Evolutionary conservation across 805 yeast genomes (phyloP).

Genomic region (Saturnispora serradocipensis): DNA sequence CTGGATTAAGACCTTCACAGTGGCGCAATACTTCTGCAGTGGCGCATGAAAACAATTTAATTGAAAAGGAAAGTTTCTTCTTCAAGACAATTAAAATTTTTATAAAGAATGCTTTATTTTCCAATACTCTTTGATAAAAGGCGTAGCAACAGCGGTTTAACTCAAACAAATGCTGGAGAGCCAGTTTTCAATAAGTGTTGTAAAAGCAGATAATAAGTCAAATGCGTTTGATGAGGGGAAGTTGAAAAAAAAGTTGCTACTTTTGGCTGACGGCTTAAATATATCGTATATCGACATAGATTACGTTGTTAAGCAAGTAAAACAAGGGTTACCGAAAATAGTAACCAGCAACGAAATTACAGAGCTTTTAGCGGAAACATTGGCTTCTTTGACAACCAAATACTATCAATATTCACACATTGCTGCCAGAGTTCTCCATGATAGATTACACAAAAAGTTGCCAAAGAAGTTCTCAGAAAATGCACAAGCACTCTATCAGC

Average conservation of each 20-base stretch:
- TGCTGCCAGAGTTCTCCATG: slow-evolving; percentile 85
- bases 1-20: slow-evolving; percentile 75
- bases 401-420: slow-evolving; percentile 90
- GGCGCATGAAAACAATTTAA: background rate
- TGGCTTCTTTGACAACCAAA: slow-evolving; percentile 88
- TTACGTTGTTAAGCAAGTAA: slow-evolving; percentile 38
- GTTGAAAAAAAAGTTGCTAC: slow-evolving; percentile 9
- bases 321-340: slow-evolving; percentile 40
- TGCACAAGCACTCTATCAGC: slow-evolving; percentile 47
- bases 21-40: slow-evolving; percentile 25
- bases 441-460: slow-evolving; percentile 78
- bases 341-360: slow-evolving; percentile 35
- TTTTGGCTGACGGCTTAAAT: slow-evolving; percentile 29
- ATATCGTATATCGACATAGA: slow-evolving; percentile 36
- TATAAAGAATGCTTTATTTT: background rate
- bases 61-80: background rate
- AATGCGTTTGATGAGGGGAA: slow-evolving; percentile 8
- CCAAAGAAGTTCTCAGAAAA: slow-evolving; percentile 70
- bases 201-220: background rate
- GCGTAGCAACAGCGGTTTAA: background rate
- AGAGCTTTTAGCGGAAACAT: slow-evolving; percentile 72
- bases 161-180: background rate
- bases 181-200: background rate
- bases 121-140: background rate
- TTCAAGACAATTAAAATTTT: slow-evolving; percentile 1